Base-by-base conservation (phyloP, 331 rosid genomes). In the Rosa hybrid region DNA sequence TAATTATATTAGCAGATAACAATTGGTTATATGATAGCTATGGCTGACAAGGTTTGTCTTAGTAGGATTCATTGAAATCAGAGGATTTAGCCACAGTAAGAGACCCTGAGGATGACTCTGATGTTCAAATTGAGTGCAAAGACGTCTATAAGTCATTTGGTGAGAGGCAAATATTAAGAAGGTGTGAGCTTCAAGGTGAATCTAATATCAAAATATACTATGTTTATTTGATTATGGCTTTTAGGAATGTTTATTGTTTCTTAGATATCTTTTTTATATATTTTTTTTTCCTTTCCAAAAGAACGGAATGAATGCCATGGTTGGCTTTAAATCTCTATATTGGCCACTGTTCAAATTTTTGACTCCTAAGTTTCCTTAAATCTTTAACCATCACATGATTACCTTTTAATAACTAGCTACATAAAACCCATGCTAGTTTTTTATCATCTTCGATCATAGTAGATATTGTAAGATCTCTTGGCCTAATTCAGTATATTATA, bases 111-210 rank as follows among this genome's bases (percentile, higher is more conserved):
- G 89, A 80, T 53, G 97, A 87, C 78, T 89, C 97, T 75, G 97
- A 92, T 87, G 97, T 90, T 84, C 97, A 93, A 44, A 90, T 96
- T 12, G 98, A 96, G 86, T 96, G 99, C 83, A 88, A 87, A 90
- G 92, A 92, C 6, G 94, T 96, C 42, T 86, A 90, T 72, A 96
- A 96, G 82, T 88, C 97, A 39, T 96, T 96, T 78, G 98, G 98
- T 16, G 99, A 93, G 83, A 96, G 93, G 92, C 83, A 93, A 76
- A 90, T 96, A 84, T 79, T 96, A 80, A 93, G 92, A 30, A 90
- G 99, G 98, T 84, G 92, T 96, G 81, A 96, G 89, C 95, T 96
- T 96, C 89, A 93, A 96, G 99, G 99, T 96, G 86, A 88, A 77
- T 76, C 70, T 48, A n/a, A 60, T 57, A 70, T 48, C 51, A 49